Conservation (phyloP, 2,329 filamentous ascomycete species). For the Nemania sp. region DNA sequence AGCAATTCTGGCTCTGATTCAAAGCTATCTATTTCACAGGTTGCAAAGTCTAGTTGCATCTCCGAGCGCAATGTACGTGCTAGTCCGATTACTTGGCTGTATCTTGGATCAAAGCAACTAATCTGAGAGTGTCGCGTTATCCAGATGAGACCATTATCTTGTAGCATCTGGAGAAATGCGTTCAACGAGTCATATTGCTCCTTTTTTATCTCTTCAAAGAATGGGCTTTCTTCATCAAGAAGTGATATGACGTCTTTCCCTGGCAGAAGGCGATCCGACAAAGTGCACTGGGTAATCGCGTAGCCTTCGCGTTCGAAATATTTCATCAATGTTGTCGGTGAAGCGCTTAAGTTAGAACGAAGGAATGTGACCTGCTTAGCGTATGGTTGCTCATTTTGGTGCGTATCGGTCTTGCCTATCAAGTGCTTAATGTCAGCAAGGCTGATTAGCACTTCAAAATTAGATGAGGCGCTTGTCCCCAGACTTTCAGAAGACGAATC, state of each 20-base stretch:
- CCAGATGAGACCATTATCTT: slow-evolving; percentile 15
- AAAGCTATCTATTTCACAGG: slow-evolving; percentile 19
- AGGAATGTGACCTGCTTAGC: too few species aligned
- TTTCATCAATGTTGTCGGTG: slow-evolving; percentile 3
- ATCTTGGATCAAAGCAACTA: slow-evolving; percentile 4
- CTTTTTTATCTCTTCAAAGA: neutral
- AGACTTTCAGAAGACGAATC: too few species aligned
- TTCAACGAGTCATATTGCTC: neutral
- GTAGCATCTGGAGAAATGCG: neutral
- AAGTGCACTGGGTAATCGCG: neutral
- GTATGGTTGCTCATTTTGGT: too few species aligned
- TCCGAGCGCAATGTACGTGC: slow-evolving; percentile 47
- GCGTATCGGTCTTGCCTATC: too few species aligned
- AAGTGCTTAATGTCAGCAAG: too few species aligned
- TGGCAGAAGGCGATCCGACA: neutral
- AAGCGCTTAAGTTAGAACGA: neutral
- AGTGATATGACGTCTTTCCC: slow-evolving; percentile 4
- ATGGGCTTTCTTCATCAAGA: slow-evolving; percentile 13
- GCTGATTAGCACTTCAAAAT: too few species aligned
- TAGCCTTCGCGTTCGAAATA: neutral
- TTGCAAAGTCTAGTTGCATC: slow-evolving; percentile 43
- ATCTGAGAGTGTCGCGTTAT: slow-evolving; percentile 4
- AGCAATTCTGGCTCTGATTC: neutral
- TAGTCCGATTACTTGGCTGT: slow-evolving; percentile 16
- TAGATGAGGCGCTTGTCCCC: too few species aligned